Conservation (phyloP, 495 filamentous ascomycete species). For the Diplogelasinospora grovesii region DNA sequence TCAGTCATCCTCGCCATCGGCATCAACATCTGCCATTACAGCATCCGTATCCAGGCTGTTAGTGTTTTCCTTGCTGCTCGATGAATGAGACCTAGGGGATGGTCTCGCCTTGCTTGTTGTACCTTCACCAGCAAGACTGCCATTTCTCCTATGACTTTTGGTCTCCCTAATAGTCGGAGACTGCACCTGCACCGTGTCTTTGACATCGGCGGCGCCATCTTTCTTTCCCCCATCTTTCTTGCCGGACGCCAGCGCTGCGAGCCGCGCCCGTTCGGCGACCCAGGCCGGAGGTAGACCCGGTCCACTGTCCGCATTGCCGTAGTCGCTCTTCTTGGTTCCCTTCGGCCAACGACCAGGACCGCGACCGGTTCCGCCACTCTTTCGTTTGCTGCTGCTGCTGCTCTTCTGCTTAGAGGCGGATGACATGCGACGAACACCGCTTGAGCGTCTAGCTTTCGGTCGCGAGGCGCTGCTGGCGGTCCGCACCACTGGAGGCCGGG, state of each 20-base stretch:
- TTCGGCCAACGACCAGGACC: constrained; percentile 49
- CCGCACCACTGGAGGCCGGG: constrained; percentile 25
- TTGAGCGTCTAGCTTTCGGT: constrained; percentile 19
- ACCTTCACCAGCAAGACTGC: constrained; percentile 3
- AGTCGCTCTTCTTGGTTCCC: constrained; percentile 51
- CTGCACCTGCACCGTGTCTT: constrained; percentile 37
- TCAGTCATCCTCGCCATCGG: constrained; percentile 1
- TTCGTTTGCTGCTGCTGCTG: constrained; percentile 30
- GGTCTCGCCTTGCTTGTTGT: constrained; percentile 10
- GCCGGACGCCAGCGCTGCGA: constrained; percentile 13
- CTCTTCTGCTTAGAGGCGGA: constrained; percentile 26
- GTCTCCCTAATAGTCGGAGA: constrained; percentile 25
- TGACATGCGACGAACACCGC: constrained; percentile 14
- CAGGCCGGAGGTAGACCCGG: constrained; percentile 48
- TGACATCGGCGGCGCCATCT: constrained; percentile 4
- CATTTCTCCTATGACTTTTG: constrained; percentile 15
- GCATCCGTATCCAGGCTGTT: constrained; percentile 8
- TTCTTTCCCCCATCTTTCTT: constrained; percentile 8
- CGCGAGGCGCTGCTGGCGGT: constrained; percentile 19
- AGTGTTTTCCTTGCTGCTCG: constrained; percentile 1
- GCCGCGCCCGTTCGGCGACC: constrained; percentile 26
- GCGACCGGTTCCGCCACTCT: constrained; percentile 47
- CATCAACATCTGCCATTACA: constrained; percentile 15
- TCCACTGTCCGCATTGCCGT: constrained; percentile 49
- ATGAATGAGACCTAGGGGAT: constrained; percentile 11